A percentile compares a stretch with the other conserved stretches of the same genome.
Conservation (phyloP, 2,329 filamentous ascomycete species). For the Claviceps paspali region DNA sequence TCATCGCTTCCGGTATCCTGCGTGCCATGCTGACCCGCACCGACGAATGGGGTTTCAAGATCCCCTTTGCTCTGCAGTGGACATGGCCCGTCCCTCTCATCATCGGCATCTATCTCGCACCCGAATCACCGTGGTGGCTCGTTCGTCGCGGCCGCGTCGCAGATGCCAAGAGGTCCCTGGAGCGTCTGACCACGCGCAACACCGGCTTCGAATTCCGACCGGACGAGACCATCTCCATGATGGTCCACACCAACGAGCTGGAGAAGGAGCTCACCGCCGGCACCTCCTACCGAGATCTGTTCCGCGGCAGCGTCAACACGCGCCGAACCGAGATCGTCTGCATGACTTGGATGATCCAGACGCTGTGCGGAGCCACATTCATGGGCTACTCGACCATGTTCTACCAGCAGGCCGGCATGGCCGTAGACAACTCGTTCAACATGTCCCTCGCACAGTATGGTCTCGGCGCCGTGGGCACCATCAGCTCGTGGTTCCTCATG, state of each 20-base stretch:
- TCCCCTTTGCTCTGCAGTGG: constrained; percentile 36
- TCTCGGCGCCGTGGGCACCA: constrained; percentile 28
- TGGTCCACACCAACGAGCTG: constrained; percentile 34
- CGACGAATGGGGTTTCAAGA: constrained; percentile 29
- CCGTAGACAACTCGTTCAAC: constrained; percentile 21
- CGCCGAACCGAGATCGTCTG: constrained; percentile 31
- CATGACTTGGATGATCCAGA: constrained; percentile 28
- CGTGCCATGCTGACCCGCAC: constrained; percentile 21
- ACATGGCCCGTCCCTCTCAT: constrained; percentile 30
- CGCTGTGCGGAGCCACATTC: constrained; percentile 23
- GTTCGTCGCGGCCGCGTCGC: constrained; percentile 24
- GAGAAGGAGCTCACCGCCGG: constrained; percentile 26
- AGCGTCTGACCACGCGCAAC: constrained; percentile 25
- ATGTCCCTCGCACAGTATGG: constrained; percentile 27
- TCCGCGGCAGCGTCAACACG: constrained; percentile 26
- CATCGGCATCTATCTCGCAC: constrained; percentile 26
- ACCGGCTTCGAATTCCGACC: constrained; percentile 18
- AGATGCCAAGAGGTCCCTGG: constrained; percentile 23
- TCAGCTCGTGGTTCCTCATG: constrained; percentile 31
- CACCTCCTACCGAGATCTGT: constrained; percentile 30
- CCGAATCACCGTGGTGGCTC: constrained; percentile 36
- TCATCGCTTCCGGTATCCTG: constrained; percentile 28
- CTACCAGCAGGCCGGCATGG: constrained; percentile 27
- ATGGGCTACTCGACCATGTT: constrained; percentile 46
- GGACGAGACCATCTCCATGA: constrained; percentile 33